A percentile compares a stretch with the other conserved stretches of the same genome.
These are phyloP conservation scores for Fusarium sp. DNA, from an alignment of 2,329 filamentous ascomycete genomes.

Conservation along the genomic window DNA sequence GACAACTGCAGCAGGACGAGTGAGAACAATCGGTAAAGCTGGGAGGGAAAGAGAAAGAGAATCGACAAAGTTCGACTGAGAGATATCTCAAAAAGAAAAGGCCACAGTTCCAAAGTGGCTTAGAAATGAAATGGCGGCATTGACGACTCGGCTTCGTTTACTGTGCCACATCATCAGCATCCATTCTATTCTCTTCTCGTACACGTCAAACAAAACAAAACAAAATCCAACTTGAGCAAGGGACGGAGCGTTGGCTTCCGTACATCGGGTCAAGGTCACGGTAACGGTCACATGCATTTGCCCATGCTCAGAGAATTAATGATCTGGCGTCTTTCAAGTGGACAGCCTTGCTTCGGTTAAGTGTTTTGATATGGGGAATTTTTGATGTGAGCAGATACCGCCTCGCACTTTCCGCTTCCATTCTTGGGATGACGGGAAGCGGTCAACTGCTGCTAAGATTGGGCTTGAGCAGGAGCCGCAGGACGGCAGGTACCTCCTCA, in stretches of 20 bases:
- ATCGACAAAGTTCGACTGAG: not conserved
- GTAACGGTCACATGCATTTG: slow-evolving; percentile 44
- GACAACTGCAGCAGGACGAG: not conserved
- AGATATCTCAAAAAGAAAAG: slow-evolving; percentile 10
- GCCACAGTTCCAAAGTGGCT: slow-evolving; percentile 2
- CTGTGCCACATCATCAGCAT: slow-evolving; percentile 32
- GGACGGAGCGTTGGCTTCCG: slow-evolving; percentile 23
- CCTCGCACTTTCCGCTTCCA: slow-evolving; percentile 6
- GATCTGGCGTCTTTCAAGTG: slow-evolving; percentile 40
- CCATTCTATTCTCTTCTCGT: slow-evolving; percentile 4
- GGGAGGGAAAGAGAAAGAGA: not conserved
- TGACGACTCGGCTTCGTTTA: slow-evolving; percentile 2
- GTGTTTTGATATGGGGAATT: slow-evolving; percentile 21
- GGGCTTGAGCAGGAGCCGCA: not conserved
- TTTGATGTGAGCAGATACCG: slow-evolving; percentile 20
- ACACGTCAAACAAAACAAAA: slow-evolving; percentile 21
- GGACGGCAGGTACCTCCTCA: not conserved
- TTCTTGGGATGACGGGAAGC: slow-evolving; percentile 7
- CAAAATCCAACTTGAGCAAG: slow-evolving; percentile 6
- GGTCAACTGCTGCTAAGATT: slow-evolving; percentile 16
- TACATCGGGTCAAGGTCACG: slow-evolving; percentile 31
- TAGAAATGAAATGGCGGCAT: slow-evolving; percentile 26
- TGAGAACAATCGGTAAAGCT: not conserved
- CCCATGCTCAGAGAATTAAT: slow-evolving; percentile 25
- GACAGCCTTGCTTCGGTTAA: slow-evolving; percentile 34